A percentile compares a stretch with the other conserved stretches of the same genome.
Evolutionary conservation across 495 filamentous ascomycete genomes (phyloP).

Genomic region (Neurospora terricola): DNA sequence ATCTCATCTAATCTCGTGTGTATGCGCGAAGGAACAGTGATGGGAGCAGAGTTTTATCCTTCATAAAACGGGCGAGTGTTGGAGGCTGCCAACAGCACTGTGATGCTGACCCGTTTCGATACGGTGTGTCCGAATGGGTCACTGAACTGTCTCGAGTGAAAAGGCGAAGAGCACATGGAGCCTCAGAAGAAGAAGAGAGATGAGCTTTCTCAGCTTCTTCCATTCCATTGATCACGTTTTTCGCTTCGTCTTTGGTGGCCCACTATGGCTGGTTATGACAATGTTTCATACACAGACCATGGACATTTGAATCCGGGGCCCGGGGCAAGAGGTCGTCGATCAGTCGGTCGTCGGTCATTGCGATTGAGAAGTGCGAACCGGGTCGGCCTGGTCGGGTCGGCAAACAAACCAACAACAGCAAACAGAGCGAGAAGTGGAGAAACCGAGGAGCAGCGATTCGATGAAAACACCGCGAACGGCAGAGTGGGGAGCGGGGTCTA

Average conservation of each 20-base stretch:
- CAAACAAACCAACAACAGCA: background rate
- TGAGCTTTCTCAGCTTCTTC: background rate
- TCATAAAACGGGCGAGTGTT: background rate
- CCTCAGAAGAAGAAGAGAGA: background rate
- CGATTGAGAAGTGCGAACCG: slow-evolving; percentile 4
- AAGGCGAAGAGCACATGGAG: background rate
- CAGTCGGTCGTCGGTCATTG: slow-evolving; percentile 1
- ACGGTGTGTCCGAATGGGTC: background rate
- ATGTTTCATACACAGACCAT: background rate
- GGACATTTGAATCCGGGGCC: background rate
- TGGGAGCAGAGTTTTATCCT: background rate
- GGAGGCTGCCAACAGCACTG: background rate
- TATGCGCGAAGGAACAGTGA: background rate
- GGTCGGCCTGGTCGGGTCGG: slow-evolving; percentile 4
- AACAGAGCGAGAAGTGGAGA: slow-evolving; percentile 3
- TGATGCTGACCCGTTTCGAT: background rate
- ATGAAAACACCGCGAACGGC: background rate
- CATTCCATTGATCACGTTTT: background rate
- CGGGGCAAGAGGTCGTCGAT: background rate
- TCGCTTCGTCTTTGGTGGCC: background rate
- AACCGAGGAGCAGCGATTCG: slow-evolving; percentile 1
- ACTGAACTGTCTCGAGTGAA: background rate
- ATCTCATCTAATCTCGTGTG: background rate
- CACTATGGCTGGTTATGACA: background rate
- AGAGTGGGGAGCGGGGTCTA: background rate